These are phyloP conservation scores for Westerdykella ornata DNA, from an alignment of 2,329 filamentous ascomycete genomes.

Conservation along the genomic window DNA sequence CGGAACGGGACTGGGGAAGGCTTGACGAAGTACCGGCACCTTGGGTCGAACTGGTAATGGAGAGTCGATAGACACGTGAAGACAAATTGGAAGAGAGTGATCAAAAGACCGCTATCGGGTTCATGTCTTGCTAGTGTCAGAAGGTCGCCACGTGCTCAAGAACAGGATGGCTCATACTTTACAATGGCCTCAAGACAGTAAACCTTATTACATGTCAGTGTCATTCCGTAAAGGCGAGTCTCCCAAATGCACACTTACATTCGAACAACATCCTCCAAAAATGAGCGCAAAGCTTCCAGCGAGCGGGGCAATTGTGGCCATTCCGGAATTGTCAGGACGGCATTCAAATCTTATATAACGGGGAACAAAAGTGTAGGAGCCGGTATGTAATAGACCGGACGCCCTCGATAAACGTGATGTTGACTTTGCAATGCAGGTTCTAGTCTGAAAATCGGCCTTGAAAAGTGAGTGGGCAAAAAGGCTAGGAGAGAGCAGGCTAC, in stretches of 20 bases:
- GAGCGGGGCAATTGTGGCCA: conserved; percentile 34
- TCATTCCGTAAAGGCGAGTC: conserved; percentile 7
- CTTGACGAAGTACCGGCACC: conserved; percentile 65
- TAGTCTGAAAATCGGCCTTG: too few species aligned
- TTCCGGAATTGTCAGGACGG: conserved; percentile 3
- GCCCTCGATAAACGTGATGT: too few species aligned
- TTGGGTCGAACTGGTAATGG: conserved; percentile 42
- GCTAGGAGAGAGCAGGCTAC: too few species aligned
- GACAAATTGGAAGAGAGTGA: conserved; percentile 47
- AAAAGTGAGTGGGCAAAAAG: neutral
- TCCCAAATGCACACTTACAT: conserved; percentile 52
- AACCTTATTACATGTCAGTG: conserved; percentile 51
- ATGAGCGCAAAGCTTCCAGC: conserved; percentile 69
- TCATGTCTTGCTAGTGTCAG: conserved; percentile 56
- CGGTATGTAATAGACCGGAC: too few species aligned
- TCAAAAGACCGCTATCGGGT: conserved; percentile 71
- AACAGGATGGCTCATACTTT: conserved; percentile 55
- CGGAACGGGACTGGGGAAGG: conserved; percentile 73
- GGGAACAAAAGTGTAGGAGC: too few species aligned
- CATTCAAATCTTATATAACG: too few species aligned
- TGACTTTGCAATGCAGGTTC: too few species aligned
- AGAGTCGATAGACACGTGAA: conserved; percentile 58
- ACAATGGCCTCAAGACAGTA: conserved; percentile 93
- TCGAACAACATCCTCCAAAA: conserved; percentile 91
- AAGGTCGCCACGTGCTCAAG: conserved; percentile 5